phyloP scores from a whole-genome alignment of 371 early-diverging fungal species.

The Mucor irregularis region DNA sequence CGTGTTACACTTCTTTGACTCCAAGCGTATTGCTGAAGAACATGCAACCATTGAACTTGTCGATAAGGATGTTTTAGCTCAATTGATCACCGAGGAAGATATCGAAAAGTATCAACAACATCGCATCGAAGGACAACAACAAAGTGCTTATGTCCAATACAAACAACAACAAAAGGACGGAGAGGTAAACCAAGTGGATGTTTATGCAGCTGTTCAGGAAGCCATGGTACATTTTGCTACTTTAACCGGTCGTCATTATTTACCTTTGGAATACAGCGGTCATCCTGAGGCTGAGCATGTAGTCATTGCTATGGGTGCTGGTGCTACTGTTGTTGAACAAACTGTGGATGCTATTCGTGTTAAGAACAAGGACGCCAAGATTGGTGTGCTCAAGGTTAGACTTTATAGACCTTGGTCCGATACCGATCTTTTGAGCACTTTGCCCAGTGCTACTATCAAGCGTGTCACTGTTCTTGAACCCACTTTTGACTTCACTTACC shows the following conservation, averaged over 20 bases:
- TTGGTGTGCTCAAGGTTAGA: slow-evolving; percentile 64
- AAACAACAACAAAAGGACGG: slow-evolving; percentile 24
- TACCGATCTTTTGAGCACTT: slow-evolving; percentile 49
- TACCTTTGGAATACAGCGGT: slow-evolving; percentile 55
- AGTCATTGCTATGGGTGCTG: slow-evolving; percentile 66
- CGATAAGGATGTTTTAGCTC: slow-evolving; percentile 11
- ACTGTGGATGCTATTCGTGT: slow-evolving; percentile 20
- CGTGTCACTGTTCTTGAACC: slow-evolving; percentile 73
- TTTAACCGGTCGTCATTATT: slow-evolving; percentile 51
- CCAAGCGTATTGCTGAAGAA: slow-evolving; percentile 42
- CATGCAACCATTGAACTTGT: slow-evolving; percentile 31
- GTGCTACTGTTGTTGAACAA: slow-evolving; percentile 53
- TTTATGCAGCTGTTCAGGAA: slow-evolving; percentile 33
- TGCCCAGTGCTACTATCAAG: slow-evolving; percentile 57
- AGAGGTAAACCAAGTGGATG: slow-evolving; percentile 18
- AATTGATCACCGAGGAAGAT: slow-evolving; percentile 35
- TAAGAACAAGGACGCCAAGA: slow-evolving; percentile 31
- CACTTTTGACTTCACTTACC: slow-evolving; percentile 57
- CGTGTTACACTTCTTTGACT: slow-evolving; percentile 61
- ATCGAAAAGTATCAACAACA: slow-evolving; percentile 28
- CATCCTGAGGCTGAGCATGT: slow-evolving; percentile 56
- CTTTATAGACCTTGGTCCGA: slow-evolving; percentile 69
- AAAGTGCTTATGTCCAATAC: slow-evolving; percentile 43
- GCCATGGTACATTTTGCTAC: slow-evolving; percentile 39
- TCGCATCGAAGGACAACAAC: background rate